Base-by-base conservation (phyloP, 257 asterid genomes). In the Solanum chmielewskii region DNA sequence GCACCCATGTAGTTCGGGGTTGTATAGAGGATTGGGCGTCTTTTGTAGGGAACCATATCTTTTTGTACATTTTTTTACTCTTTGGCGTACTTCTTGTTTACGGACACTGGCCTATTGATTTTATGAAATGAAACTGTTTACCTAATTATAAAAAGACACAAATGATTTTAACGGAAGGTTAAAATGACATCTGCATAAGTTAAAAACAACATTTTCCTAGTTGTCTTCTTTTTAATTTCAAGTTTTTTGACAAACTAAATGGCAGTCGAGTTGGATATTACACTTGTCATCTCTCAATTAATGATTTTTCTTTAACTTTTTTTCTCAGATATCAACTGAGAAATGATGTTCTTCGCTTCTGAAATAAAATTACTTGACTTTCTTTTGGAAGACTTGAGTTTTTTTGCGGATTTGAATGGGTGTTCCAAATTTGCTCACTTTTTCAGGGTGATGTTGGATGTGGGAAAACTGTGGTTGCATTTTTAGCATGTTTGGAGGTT, bases 381-480 rank as follows among this genome's bases (percentile, higher is more conserved):
- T 76, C 44, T 77, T 75, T 27, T 59, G 39, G 45, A 11, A 21
- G 84, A 76, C 23, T 29, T 13, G 68, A 35, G 45, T 6, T 60
- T 81, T 2, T 87, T 42, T 68, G 42, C 10, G 16, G 37, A 62
- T 87, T 23, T 27, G 29, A n/a, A 27, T 86, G 82, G 69, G 44
- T 83, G 37, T 29, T 86, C 18, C 31, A 35, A 25, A 71, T 49
- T 76, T 85, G 60, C 64, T 76, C 81, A 45, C 71, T 69, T 85
- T 85, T 49, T 83, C 90, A 97, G 99, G 99, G 98, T 86, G 98
- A 97, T 86, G 99, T 97, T 92, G 98, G 99, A 88, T 97, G 98
- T 83, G 99, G 99, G 83, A 97, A 97, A 92, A 97, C 99, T 74
- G 94, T 95, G 86, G 98, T 97, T 83, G 98, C 98, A 82, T 94